Evolutionary conservation across 805 yeast genomes (phyloP), one percentile per base, ranked within the genome.

Genomic region (Groenewaldozyma salmanticensis): DNA sequence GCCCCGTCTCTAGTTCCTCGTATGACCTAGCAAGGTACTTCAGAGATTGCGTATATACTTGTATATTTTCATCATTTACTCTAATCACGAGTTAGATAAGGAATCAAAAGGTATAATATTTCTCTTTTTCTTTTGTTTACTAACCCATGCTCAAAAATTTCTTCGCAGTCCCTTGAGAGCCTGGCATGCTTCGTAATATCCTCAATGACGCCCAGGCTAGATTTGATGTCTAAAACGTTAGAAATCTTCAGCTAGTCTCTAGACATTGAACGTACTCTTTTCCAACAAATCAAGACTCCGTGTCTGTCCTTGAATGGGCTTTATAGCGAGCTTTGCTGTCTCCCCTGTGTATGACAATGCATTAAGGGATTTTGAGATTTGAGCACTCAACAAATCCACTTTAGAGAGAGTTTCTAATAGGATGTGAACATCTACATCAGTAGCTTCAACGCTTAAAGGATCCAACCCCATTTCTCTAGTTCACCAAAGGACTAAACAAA

Each of bases 391-490:
- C 16, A 66, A 67, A 31, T 72, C 71, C 2, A 85, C 74, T 40
- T 75, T 71, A 37, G 68, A 60, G 27, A 88, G 66, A 40, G 81
- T 79, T 53, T 82, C 92, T 39, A 84, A 81, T 24, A 87, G 69
- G 3, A 87, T 87, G 2, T 85, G 79, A 27, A 85, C 78, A 51
- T 86, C 95, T n/a, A 43, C 38, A 34, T 40, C 47, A 20, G 46
- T 51, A 16, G 31, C 33, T n/a, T 38, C 42, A 19, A 20, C 40
- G 11, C n/a, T 19, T 24, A 13, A 33, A 4, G 18, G 36, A n/a
- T n/a, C n/a, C n/a, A n/a, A n/a, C n/a, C n/a, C n/a, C n/a, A n/a
- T n/a, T n/a, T n/a, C n/a, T n/a, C n/a, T n/a, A n/a, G n/a, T n/a
- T n/a, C n/a, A n/a, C n/a, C n/a, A n/a, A n/a, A n/a, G n/a, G n/a